phyloP scores from a whole-genome alignment of 768 basidiomycete genomes.

The Candolleomyces eurysporus region DNA sequence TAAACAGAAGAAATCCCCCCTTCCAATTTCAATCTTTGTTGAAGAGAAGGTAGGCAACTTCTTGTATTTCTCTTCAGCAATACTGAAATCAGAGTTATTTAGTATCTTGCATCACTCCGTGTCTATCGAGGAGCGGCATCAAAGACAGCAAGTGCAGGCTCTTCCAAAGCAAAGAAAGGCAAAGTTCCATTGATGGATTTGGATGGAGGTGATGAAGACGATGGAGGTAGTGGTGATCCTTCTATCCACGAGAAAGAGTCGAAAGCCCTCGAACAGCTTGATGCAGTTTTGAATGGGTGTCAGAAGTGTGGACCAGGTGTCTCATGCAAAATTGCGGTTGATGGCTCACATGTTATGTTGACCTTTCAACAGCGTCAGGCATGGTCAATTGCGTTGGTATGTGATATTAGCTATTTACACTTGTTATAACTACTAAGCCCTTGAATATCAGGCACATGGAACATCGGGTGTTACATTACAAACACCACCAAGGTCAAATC shows the following conservation, averaged over 20 bases:
- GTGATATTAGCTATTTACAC: neutral
- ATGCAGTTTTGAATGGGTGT: neutral
- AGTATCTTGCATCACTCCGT: neutral
- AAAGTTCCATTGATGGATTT: neutral
- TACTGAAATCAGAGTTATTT: neutral
- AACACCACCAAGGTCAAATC: neutral
- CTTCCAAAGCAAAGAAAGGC: neutral
- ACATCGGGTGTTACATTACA: neutral
- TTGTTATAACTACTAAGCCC: neutral
- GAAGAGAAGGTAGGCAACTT: neutral
- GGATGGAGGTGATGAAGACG: neutral
- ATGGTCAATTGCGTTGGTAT: neutral
- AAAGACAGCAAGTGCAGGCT: too few species aligned
- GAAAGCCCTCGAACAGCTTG: neutral
- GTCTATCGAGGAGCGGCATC: neutral
- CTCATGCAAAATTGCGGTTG: neutral
- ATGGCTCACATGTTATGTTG: neutral
- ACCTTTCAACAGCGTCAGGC: neutral
- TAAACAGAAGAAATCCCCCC: neutral
- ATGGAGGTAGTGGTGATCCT: neutral
- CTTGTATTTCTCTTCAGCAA: too few species aligned
- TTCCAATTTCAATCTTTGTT: neutral
- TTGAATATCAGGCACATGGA: neutral
- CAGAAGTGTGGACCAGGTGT: neutral
- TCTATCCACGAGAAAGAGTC: neutral